These are phyloP conservation scores for Cornus suecica DNA, from an alignment of 148 eudicot genomes.

Conservation along the genomic window DNA sequence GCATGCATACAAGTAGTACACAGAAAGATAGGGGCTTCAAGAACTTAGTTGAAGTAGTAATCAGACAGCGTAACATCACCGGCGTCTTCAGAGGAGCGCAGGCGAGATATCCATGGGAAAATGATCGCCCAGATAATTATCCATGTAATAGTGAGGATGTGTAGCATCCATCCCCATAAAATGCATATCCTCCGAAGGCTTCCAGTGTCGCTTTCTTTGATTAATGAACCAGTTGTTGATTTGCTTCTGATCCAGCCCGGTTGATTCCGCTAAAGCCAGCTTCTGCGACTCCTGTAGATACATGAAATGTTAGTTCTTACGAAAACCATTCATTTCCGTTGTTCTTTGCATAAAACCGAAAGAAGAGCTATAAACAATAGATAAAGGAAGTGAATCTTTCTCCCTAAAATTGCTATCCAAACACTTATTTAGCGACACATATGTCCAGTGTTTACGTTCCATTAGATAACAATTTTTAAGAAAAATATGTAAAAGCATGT, in stretches of 20 bases:
- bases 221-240: constrained; percentile 99
- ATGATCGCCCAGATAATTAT: constrained; percentile 62
- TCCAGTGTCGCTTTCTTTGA: constrained; percentile 97
- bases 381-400: too few relatives aligned
- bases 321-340: neutral
- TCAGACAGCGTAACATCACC: neutral
- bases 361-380: neutral
- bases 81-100: constrained; percentile 42
- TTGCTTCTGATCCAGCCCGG: constrained; percentile 93
- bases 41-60: neutral
- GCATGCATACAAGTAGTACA: neutral
- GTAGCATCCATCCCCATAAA: constrained; percentile 66
- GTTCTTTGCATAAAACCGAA: neutral
- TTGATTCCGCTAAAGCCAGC: constrained; percentile 79
- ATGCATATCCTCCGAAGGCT: constrained; percentile 96
- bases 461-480: too few relatives aligned
- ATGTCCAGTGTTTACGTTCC: too few relatives aligned
- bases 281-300: constrained; percentile 78
- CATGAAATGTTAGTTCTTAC: neutral
- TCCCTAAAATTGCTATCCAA: too few relatives aligned
- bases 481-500: too few relatives aligned
- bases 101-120: constrained; percentile 82
- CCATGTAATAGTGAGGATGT: constrained; percentile 56
- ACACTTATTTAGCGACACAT: too few relatives aligned
- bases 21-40: neutral